Conservation (phyloP, 2,329 filamentous ascomycete genomes). For the Fusarium metavorans region DNA sequence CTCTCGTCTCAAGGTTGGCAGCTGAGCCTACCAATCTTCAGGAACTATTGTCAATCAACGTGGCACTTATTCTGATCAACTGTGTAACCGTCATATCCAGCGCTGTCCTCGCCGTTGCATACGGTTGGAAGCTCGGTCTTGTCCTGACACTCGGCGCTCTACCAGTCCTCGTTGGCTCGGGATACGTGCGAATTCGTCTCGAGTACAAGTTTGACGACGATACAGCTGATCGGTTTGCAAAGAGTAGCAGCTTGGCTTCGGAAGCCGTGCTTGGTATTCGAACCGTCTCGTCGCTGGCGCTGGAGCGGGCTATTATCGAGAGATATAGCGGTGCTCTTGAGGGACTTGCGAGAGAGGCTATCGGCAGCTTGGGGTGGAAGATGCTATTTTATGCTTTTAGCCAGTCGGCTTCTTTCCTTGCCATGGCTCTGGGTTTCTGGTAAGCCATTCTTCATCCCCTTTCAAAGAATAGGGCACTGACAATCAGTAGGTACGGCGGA, state of each 20-base stretch:
- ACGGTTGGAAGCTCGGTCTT: constrained; percentile 64
- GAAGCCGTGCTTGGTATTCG: constrained; percentile 63
- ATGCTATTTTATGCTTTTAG: constrained; percentile 57
- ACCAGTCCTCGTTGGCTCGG: constrained; percentile 57
- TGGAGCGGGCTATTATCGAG: constrained; percentile 57
- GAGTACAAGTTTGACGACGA: constrained; percentile 60
- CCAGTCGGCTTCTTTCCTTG: constrained; percentile 54
- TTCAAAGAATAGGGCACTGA: neutral
- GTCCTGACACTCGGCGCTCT: constrained; percentile 60
- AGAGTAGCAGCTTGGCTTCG: constrained; percentile 61
- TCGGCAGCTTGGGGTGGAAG: constrained; percentile 50
- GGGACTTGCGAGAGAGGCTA: constrained; percentile 47
- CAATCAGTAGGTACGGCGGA: constrained; percentile 51
- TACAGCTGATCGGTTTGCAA: constrained; percentile 57
- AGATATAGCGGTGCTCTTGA: constrained; percentile 50
- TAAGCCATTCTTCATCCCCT: constrained; percentile 17
- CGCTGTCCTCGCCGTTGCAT: constrained; percentile 58
- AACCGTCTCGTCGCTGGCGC: constrained; percentile 61
- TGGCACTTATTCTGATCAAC: constrained; percentile 61
- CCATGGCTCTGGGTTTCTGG: constrained; percentile 56
- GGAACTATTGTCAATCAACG: constrained; percentile 63
- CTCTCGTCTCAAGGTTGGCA: constrained; percentile 53
- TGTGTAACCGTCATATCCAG: constrained; percentile 59
- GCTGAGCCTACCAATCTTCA: constrained; percentile 60
- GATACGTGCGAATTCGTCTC: constrained; percentile 62